Evolutionary conservation across 116 monocot species (phyloP), one percentile per base, ranked within the genome.

Genomic region (Posidonia oceanica): DNA sequence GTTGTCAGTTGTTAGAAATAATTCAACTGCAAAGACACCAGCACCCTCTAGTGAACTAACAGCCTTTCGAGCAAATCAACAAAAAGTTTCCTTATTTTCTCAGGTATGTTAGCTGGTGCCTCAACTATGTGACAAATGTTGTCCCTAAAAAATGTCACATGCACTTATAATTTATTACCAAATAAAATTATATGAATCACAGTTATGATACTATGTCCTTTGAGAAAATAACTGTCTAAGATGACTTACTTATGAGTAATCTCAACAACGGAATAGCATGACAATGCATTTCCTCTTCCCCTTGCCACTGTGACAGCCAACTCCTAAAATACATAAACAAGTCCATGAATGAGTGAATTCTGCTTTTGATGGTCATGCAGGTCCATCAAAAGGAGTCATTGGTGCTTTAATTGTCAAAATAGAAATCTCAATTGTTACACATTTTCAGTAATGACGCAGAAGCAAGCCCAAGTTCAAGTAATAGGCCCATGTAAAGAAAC

Each of bases 81-180:
- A 21, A 88, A 51, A 74, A 74, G 72, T 7, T 78, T 80, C 65
- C 79, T 91, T 78, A 81, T 80, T 69, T 78, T 81, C 57, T 81
- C 81, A 75, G 87, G 62, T 40, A 96, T 78, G 76, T 83, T 64
- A 63, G 95, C 95, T 60, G 95, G 95, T 71, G 95, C 82, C 82
- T 91, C 88, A 65, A 96, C 95, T 70, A 96, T 83, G 69, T 91
- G 91, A 51, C 95, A 96, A 15, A 96, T 96, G 69, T 85, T 96
- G 73, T 96, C 83, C 80, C 95, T 96, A 63, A 61, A 66, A 66
- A 54, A 15, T 20, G n/a, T 39, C 18, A 70, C 6, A 10, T 51
- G 48, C 48, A 48, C 48, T 48, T 12, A 48, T 48, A 48, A 48
- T 12, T 29, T 29, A 48, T 48, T 48, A 48, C 12, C 48, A 48